phyloP scores from a whole-genome alignment of 331 rosid species.

The Acacia concinna region DNA sequence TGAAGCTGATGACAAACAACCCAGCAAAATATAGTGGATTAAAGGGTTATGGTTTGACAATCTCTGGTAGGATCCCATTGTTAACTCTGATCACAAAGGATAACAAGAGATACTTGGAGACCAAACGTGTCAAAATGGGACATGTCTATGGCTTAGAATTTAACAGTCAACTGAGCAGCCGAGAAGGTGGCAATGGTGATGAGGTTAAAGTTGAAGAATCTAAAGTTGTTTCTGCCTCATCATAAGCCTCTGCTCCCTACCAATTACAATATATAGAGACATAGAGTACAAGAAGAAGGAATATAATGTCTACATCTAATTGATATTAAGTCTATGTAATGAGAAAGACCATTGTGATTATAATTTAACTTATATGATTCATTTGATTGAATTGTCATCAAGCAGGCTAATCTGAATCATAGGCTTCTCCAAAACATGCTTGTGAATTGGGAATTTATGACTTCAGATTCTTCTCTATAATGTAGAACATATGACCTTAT shows the following conservation, averaged over 20 bases:
- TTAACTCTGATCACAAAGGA: slow-evolving; percentile 64
- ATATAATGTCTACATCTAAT: neutral
- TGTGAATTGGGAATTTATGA: neutral
- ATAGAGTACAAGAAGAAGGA: neutral
- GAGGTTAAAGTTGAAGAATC: slow-evolving; percentile 38
- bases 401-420: slow-evolving; percentile 3
- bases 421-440: slow-evolving; percentile 24
- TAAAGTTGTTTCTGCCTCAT: slow-evolving; percentile 35
- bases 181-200: slow-evolving; percentile 38
- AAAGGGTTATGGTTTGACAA: slow-evolving; percentile 74
- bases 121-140: slow-evolving; percentile 76
- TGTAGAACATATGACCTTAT: no score
- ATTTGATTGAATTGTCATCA: slow-evolving; percentile 33
- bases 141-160: slow-evolving; percentile 53
- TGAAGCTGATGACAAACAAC: slow-evolving; percentile 87
- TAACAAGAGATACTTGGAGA: slow-evolving; percentile 66
- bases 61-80: slow-evolving; percentile 74
- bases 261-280: neutral
- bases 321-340: neutral
- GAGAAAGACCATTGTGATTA: slow-evolving; percentile 4
- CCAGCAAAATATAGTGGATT: slow-evolving; percentile 75
- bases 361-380: slow-evolving; percentile 21
- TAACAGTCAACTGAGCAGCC: slow-evolving; percentile 30
- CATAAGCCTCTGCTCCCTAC: slow-evolving; percentile 25
- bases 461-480: neutral